A percentile compares a stretch with the other conserved stretches of the same genome.
phyloP scores from a whole-genome alignment of 768 basidiomycete genomes.

The Symmetrospora coprosmae region DNA sequence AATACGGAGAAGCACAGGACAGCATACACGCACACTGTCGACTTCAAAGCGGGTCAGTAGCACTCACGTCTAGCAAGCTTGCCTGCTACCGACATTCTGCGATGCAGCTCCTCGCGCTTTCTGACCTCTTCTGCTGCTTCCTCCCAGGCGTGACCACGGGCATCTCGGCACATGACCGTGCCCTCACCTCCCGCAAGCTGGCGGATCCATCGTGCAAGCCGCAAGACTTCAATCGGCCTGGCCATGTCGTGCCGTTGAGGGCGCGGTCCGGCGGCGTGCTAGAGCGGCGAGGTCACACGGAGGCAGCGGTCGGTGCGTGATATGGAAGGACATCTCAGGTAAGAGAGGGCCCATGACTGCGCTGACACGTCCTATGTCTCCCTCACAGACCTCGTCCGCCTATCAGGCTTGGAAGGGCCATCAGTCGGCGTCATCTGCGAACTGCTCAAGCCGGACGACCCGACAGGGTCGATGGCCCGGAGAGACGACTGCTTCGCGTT shows the following conservation, averaged over 20 bases:
- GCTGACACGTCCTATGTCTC: neutral
- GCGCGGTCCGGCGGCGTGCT: constrained; percentile 73
- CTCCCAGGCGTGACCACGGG: constrained; percentile 73
- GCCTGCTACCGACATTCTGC: neutral
- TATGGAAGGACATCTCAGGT: neutral
- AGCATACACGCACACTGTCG: constrained; percentile 89
- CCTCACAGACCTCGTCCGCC: constrained; percentile 55
- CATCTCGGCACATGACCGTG: constrained; percentile 90
- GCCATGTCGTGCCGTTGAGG: constrained; percentile 86
- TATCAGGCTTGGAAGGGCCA: constrained; percentile 48
- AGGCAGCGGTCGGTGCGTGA: constrained; percentile 53
- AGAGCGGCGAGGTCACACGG: constrained; percentile 83
- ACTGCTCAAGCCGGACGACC: constrained; percentile 74
- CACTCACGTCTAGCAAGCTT: too few species aligned
- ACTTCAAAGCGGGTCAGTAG: constrained; percentile 72
- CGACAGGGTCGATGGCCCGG: constrained; percentile 78
- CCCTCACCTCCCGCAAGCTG: constrained; percentile 68
- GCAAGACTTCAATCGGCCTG: constrained; percentile 74
- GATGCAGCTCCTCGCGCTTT: neutral
- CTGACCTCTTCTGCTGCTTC: neutral
- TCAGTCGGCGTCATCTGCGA: constrained; percentile 80
- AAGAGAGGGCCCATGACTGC: neutral
- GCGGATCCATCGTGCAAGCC: constrained; percentile 46
- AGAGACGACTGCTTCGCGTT: constrained; percentile 84
- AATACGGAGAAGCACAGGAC: constrained; percentile 86